Conservation (phyloP, 345 rosid species). For the Eucalyptus polyanthemos region DNA sequence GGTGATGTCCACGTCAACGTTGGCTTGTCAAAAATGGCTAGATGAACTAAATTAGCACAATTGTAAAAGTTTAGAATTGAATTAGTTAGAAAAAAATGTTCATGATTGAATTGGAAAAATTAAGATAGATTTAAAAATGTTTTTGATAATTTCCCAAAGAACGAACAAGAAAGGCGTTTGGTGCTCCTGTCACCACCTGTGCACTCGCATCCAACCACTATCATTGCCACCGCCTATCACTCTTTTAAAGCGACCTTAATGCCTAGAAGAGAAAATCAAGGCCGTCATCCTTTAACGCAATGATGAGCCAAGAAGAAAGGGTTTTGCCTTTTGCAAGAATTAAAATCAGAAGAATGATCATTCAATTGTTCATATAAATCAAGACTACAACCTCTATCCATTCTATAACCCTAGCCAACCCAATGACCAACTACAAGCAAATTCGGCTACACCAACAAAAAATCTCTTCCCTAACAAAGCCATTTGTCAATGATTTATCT, state of each 20-base stretch:
- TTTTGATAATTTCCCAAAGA: not conserved
- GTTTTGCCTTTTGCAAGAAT: not conserved
- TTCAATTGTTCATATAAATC: not conserved
- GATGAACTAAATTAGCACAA: too few relatives aligned
- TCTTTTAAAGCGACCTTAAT: not conserved
- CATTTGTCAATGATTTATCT: not conserved
- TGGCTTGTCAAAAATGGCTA: too few relatives aligned
- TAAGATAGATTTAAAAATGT: accelerated
- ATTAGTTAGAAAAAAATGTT: too few relatives aligned
- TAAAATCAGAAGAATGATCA: not conserved
- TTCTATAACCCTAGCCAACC: not conserved
- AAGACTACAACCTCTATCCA: not conserved
- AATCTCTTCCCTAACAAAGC: not conserved
- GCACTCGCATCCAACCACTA: not conserved
- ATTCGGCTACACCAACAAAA: not conserved
- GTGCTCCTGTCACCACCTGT: not conserved
- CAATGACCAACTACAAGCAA: not conserved
- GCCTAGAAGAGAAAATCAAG: not conserved
- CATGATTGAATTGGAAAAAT: too few relatives aligned
- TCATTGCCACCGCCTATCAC: not conserved
- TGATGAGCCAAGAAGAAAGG: not conserved
- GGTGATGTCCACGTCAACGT: accelerated
- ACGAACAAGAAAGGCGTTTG: not conserved
- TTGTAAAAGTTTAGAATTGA: accelerated
- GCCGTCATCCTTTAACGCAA: not conserved